Base-by-base conservation (phyloP, 1,139 yeast genomes). In the Keqinozyma sinolaborantium region DNA sequence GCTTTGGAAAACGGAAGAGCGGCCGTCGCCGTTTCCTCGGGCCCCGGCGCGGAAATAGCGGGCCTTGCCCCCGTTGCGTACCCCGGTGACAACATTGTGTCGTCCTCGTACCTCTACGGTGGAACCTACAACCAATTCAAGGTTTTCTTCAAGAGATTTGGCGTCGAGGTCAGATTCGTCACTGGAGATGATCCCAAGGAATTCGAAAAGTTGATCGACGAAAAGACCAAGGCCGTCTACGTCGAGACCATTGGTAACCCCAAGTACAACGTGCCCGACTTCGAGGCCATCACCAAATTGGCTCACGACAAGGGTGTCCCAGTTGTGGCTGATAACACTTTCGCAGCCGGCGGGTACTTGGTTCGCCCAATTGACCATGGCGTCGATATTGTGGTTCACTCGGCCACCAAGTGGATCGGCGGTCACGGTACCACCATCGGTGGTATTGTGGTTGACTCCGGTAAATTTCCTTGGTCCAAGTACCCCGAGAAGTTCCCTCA, bases 361-460 rank as follows among this genome's bases (percentile, higher is more conserved):
- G 74, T 87, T 40, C 80, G 77, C 49, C 98, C 98, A 42, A 61
- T 92, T 46, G 84, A 83, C 41, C 84, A 77, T 50, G 97, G 97
- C 45, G 97, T 87, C 26, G 95, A 87, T 55, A 83, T 87, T 41
- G 74, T 76, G 23, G 77, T 73, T 26, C 96, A 90, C 62, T 88
- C 97, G 35, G 96, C 97, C 34, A 92, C 97, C 35, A 92, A 92
- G 63, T 92, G 97, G 96, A 88, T 92, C 47, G 95, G 95, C 45
- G 98, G 97, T 40, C 97, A 90, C 57, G 97, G 97, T 54, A 88
- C 88, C 38, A 85, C 97, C 32, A 81, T 92, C 58, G 97, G 86
- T 32, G 98, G 98, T 67, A 86, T 82, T 33, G 73, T 92, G 44
- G 73, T 92, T 33, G 97, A 85, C 59, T 77, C 88, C 26, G 97